Base-by-base conservation (phyloP, 2,329 filamentous ascomycete genomes). In the Anisogramma anomala region DNA sequence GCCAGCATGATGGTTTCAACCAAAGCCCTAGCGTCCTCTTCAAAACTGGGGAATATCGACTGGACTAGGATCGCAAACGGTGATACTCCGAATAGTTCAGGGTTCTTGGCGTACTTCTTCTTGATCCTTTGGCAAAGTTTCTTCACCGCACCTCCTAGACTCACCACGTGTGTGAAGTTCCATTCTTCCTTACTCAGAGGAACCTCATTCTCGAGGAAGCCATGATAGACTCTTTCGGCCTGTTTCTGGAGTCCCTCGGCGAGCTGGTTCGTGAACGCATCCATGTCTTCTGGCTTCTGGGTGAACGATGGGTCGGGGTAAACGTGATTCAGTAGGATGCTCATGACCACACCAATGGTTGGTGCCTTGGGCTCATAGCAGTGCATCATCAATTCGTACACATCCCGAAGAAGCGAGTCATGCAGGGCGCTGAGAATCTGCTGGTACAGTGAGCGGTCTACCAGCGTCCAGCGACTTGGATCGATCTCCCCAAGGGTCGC, bases 321-420 rank as follows among this genome's bases (percentile, higher is more conserved):
- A 43, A 98, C 79, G 57, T 96, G 87, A 39, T 78, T 79, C 45
- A 88, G 79, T 27, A 98, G 65, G 25, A 95, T 60, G 51, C 79
- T 81, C 71, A 96, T 79, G 22, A 93, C 74, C 11, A 79, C 77
- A 4, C 81, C 85, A 17, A 94, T 78, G 28, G 80, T 77, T 4
- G 85, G 86, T 9, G 86, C 79, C 54, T 94, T 95, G n/a, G 72
- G 64, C 48, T 94, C 87, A 60, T 89, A 98, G 52, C 85, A 89
- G 50, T 83, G 79, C 65, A 89, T 81, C 59, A 95, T 74, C n/a
- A 83, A 69, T 49, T 88, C 80, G 59, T 85, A 95, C 14, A 98
- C 71, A 54, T 96, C 89, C 40, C 88, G 78, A 34, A 95, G 67
- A 19, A 96, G 66, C 8, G 80, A 77, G 52, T 95, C 87, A 53